Percentiles rank a stretch among this genome's conserved stretches.
Conservation (phyloP, 345 rosid species). For the Kernera saxatilis region DNA sequence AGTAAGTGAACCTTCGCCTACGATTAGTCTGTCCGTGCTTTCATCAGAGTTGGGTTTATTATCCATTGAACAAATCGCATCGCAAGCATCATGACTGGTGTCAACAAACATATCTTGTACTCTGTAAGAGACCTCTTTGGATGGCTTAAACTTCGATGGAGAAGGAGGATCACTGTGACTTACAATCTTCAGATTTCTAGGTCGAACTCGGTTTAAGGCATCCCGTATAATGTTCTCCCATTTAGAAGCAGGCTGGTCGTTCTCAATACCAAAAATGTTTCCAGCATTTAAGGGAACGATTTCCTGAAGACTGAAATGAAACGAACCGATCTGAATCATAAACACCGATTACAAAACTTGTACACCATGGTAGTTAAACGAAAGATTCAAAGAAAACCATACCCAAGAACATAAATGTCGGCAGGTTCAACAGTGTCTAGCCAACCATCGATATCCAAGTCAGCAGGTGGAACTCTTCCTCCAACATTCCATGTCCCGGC, state of each 20-base stretch:
- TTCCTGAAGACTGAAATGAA: slow-evolving; percentile 71
- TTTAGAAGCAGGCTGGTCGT: slow-evolving; percentile 59
- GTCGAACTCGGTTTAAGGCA: slow-evolving; percentile 52
- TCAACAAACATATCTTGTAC: slow-evolving; percentile 57
- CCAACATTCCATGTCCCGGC: slow-evolving; percentile 87
- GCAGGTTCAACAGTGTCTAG: slow-evolving; percentile 63
- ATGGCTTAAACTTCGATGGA: slow-evolving; percentile 65
- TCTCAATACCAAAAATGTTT: slow-evolving; percentile 82
- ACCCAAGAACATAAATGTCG: slow-evolving; percentile 80
- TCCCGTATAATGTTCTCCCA: slow-evolving; percentile 88
- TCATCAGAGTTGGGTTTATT: slow-evolving; percentile 36
- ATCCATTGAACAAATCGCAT: slow-evolving; percentile 50
- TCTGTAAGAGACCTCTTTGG: slow-evolving; percentile 43
- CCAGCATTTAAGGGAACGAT: slow-evolving; percentile 88
- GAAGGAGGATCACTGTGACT: slow-evolving; percentile 85
- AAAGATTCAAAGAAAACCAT: background rate
- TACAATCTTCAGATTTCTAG: slow-evolving; percentile 42
- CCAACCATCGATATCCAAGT: slow-evolving; percentile 79
- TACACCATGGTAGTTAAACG: background rate
- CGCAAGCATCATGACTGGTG: slow-evolving; percentile 56
- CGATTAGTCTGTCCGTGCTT: background rate
- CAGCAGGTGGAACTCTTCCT: slow-evolving; percentile 61
- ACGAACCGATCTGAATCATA: background rate
- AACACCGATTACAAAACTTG: background rate
- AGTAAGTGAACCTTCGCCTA: background rate